A percentile compares a stretch with the other conserved stretches of the same genome.
Evolutionary conservation across 139 green algal species (phyloP).

Genomic region (Chlorella sp.): DNA sequence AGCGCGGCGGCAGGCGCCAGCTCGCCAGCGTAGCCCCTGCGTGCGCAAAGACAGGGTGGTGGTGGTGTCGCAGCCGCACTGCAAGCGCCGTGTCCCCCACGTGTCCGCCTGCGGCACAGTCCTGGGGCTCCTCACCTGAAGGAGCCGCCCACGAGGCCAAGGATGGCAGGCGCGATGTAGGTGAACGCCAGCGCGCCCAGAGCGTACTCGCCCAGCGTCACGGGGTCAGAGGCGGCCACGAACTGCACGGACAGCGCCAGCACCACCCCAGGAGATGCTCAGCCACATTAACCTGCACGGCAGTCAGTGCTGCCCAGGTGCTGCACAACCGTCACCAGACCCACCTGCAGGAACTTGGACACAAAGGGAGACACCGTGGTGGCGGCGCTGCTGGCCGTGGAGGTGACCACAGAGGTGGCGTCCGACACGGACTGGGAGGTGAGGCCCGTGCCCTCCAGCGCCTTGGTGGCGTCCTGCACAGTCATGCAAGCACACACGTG

Average conservation of each 20-base stretch:
- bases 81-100: neutral
- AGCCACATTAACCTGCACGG: neutral
- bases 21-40: conserved; percentile 21
- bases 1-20: conserved; percentile 55
- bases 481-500: neutral
- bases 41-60: neutral
- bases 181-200: conserved; percentile 8
- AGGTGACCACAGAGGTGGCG: conserved; percentile 4
- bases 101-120: neutral
- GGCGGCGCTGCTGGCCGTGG: conserved; percentile 31
- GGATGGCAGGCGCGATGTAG: conserved; percentile 36
- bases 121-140: conserved; percentile 19
- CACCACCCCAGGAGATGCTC: neutral
- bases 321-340: neutral
- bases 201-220: conserved; percentile 59
- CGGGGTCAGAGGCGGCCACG: conserved; percentile 45
- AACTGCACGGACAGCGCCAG: conserved; percentile 15
- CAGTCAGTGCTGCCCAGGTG: neutral
- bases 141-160: conserved; percentile 21
- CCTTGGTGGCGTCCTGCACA: neutral
- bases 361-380: conserved; percentile 45
- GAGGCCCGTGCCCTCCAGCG: neutral
- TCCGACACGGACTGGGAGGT: neutral
- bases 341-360: conserved; percentile 21
- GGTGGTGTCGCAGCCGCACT: neutral